Conservation (phyloP, 176 grass and related monocot genomes). For the Musa schizocarpa region DNA sequence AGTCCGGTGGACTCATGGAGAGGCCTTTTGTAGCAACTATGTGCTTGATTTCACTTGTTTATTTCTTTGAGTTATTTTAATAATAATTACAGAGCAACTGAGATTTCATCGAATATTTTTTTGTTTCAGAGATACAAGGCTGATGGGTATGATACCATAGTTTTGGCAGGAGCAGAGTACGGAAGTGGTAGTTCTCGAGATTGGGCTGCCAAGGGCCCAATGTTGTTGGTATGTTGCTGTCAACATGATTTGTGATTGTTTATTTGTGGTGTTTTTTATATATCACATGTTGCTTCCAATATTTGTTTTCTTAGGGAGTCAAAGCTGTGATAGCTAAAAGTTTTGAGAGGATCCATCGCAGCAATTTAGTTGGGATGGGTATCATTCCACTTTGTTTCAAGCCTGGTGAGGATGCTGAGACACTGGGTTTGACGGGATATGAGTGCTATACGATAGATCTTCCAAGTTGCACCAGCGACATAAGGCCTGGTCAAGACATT, state of each 20-base stretch:
- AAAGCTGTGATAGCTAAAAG: constrained; percentile 96
- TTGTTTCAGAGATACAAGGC: constrained; percentile 66
- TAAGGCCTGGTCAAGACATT: constrained; percentile 85
- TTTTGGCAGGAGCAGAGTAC: constrained; percentile 92
- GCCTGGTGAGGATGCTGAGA: constrained; percentile 70
- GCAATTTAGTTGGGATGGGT: constrained; percentile 97
- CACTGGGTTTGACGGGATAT: constrained; percentile 80
- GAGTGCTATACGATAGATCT: constrained; percentile 73
- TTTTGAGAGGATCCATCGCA: constrained; percentile 95
- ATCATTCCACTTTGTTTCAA: constrained; percentile 93
- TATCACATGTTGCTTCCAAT: background rate
- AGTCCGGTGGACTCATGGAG: background rate
- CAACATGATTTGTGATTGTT: constrained; percentile 4
- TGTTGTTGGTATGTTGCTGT: constrained; percentile 60
- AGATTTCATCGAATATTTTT: background rate
- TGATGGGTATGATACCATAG: constrained; percentile 64
- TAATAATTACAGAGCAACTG: background rate
- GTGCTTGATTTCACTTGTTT: background rate
- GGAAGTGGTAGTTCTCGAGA: constrained; percentile 97
- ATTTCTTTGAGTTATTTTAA: background rate
- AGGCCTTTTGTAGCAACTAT: background rate
- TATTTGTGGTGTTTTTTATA: background rate
- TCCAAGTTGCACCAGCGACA: constrained; percentile 48
- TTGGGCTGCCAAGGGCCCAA: constrained; percentile 96
- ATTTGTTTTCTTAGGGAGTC: constrained; percentile 50